These are phyloP conservation scores for Cryphonectria japonica DNA, from an alignment of 2,329 filamentous ascomycete species.

Conservation along the genomic window DNA sequence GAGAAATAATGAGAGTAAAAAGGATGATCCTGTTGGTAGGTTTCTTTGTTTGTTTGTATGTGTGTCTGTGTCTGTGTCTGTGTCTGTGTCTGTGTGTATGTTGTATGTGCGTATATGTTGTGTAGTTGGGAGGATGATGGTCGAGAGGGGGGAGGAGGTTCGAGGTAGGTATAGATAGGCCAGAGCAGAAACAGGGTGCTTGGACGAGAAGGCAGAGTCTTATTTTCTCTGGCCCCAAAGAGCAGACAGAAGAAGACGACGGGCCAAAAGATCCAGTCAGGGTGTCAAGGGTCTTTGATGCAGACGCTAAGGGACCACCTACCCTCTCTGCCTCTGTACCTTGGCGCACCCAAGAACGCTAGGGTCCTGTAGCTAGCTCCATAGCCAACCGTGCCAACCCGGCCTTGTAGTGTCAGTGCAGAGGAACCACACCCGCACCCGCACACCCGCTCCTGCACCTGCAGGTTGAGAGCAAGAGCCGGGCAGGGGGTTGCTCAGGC, in stretches of 20 bases:
- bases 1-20: conserved; percentile 28
- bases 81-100: not conserved
- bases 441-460: conserved; percentile 11
- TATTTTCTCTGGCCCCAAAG: conserved; percentile 26
- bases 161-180: conserved; percentile 20
- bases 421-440: conserved; percentile 10
- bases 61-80: not conserved
- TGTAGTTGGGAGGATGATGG: not conserved
- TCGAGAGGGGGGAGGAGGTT: not conserved
- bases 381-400: conserved; percentile 4
- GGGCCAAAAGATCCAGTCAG: conserved; percentile 4
- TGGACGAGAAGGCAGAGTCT: not conserved
- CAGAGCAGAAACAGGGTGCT: conserved; percentile 23
- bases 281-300: conserved; percentile 6
- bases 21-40: conserved; percentile 25
- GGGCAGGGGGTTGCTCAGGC: conserved; percentile 3
- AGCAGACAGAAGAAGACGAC: conserved; percentile 17
- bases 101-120: not conserved
- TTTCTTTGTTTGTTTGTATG: not conserved
- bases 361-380: conserved; percentile 1
- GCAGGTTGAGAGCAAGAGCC: conserved; percentile 16
- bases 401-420: conserved; percentile 2
- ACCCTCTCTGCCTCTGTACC: conserved; percentile 33
- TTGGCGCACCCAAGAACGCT: conserved; percentile 21
- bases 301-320: conserved; percentile 23